Evolutionary conservation across 495 filamentous ascomycete species (phyloP), one percentile per base, ranked within the genome.

Genomic region (Ramalina peruviana): DNA sequence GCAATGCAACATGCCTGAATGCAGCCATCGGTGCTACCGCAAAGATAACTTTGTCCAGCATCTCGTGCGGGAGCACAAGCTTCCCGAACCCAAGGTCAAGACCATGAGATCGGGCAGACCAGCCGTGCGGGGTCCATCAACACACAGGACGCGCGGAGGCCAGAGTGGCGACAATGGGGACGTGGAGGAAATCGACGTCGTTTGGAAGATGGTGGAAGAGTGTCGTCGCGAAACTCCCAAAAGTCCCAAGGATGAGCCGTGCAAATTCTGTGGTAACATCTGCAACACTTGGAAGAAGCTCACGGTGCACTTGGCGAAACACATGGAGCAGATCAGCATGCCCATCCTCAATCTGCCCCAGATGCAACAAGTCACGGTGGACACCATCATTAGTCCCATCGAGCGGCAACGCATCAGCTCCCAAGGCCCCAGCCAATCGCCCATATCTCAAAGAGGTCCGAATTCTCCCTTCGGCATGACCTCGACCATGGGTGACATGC

Each of bases 1-100:
- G 90, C 79, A 72, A 23, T 97, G 90, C 61, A 78, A 83, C 30
- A 73, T 83, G 36, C 71, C 78, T 1, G 90, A 93, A 48, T 96
- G 90, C 65, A 71, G 65, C 6, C 90, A 96, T 60, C 76, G 72
- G 9, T 97, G 90, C 67, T 93, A 81, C 61, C 81, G 90, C 27
- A 92, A 90, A 50, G 85, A 97, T 64, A 97, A 97, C 61, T 97
- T 97, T 62, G 75, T 94, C 15, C 88, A 97, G 57, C 90, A 97
- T 67, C 75, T 95, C 11, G 86, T 94, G 20, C 85, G 89, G 33
- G 90, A 97, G 65, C 90, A 97, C 63, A 93, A 93, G 64, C 76
- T 85, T 57, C 69, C 76, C 3, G 90, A 95, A 58, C 88, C 89
- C 16, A 87, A 78, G 54, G 50, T 66, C n/a, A 72, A 72, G 55